phyloP scores from a whole-genome alignment of 2,329 filamentous ascomycete species.

The Cercospora sp. region DNA sequence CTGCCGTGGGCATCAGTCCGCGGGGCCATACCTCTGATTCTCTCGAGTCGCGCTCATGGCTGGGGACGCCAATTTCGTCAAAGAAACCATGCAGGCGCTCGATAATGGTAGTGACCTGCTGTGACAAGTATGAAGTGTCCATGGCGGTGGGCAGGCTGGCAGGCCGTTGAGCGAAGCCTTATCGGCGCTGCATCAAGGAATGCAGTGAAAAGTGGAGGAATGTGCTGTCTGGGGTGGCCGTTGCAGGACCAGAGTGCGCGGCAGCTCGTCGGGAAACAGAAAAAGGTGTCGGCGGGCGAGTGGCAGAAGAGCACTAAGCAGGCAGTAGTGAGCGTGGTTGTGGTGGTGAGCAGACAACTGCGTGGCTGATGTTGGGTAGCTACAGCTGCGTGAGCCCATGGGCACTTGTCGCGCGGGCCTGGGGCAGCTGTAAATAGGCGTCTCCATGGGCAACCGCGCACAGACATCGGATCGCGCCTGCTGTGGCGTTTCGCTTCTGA shows the following conservation, averaged over 20 bases:
- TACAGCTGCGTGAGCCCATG: background rate
- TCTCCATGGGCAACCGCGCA: slow-evolving; percentile 1
- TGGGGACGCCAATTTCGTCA: slow-evolving; percentile 94
- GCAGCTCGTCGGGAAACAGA: background rate
- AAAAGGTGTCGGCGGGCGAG: background rate
- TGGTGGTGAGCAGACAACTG: background rate
- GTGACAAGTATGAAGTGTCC: slow-evolving; percentile 89
- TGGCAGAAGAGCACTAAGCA: background rate
- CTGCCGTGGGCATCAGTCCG: slow-evolving; percentile 12
- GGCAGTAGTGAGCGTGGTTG: slow-evolving; percentile 9
- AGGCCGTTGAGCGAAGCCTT: slow-evolving; percentile 10
- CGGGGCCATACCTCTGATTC: slow-evolving; percentile 75
- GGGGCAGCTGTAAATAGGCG: slow-evolving; percentile 2
- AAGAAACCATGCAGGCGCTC: slow-evolving; percentile 90
- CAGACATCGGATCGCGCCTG: background rate
- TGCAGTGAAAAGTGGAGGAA: slow-evolving; percentile 2
- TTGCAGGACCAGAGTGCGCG: slow-evolving; percentile 1
- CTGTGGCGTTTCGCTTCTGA: background rate
- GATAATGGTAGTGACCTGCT: slow-evolving; percentile 94
- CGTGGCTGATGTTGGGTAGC: slow-evolving; percentile 5
- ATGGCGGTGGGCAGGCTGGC: slow-evolving; percentile 49
- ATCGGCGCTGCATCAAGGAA: slow-evolving; percentile 16
- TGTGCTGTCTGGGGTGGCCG: slow-evolving; percentile 4
- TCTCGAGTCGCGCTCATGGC: slow-evolving; percentile 84
- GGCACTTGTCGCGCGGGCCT: background rate